These are phyloP conservation scores for Kwoniella shivajii DNA, from an alignment of 1,284 basidiomycete species.

Conservation along the genomic window DNA sequence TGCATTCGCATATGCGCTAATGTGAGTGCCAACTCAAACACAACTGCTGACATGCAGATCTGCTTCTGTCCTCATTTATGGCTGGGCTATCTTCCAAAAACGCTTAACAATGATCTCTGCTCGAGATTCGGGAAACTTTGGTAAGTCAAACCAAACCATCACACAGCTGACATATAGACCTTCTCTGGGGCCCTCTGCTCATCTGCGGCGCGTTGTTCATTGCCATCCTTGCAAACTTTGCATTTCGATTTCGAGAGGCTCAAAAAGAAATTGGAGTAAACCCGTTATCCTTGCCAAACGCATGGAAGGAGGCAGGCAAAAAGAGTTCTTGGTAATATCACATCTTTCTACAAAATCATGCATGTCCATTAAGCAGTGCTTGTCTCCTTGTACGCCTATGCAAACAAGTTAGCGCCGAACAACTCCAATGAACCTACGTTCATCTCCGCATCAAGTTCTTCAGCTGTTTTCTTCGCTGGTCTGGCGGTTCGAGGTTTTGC, in stretches of 20 bases:
- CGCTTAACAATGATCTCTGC: conserved; percentile 88
- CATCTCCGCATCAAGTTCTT: conserved; percentile 67
- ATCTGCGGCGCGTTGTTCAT: conserved; percentile 78
- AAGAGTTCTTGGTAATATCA: conserved; percentile 26
- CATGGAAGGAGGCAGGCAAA: conserved; percentile 38
- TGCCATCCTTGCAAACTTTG: conserved; percentile 82
- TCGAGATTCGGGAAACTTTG: conserved; percentile 88
- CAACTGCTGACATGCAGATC: conserved; percentile 41
- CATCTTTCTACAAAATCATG: neutral
- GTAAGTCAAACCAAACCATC: conserved; percentile 56
- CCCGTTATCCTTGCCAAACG: conserved; percentile 38
- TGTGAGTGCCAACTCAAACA: conserved; percentile 54
- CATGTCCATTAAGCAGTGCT: conserved; percentile 15
- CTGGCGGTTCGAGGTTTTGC: conserved; percentile 53
- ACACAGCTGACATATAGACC: conserved; percentile 60
- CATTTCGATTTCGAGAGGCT: conserved; percentile 62
- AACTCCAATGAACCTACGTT: conserved; percentile 61
- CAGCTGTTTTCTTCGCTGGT: conserved; percentile 59
- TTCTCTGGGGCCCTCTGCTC: conserved; percentile 74
- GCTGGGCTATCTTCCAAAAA: conserved; percentile 82
- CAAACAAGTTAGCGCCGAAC: neutral
- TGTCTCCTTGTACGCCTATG: conserved; percentile 46
- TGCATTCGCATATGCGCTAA: conserved; percentile 79
- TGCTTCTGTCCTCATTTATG: conserved; percentile 64
- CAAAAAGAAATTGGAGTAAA: conserved; percentile 33